Evolutionary conservation across 177 flowering plant species (phyloP), one percentile per base, ranked within the genome.

Genomic region (Vitis hybrid): DNA sequence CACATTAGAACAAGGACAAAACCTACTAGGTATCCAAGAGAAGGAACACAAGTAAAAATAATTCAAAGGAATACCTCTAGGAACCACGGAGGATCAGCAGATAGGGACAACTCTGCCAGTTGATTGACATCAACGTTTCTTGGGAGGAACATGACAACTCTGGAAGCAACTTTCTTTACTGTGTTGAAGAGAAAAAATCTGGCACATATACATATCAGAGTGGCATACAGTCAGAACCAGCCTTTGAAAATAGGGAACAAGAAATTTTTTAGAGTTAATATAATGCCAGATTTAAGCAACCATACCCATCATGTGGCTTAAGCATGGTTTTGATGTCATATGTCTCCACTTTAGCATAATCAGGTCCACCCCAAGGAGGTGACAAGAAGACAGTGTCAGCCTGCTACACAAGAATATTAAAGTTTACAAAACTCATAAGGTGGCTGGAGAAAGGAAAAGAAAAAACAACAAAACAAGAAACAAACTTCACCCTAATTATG

Each of bases 321-420:
- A 92, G 93, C 99, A 93, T 93, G 71, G 90, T 86, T 67, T 75
- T 79, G 60, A 95, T 80, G 73, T 89, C 84, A 66, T 90, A 95
- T 33, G 76, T 82, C 68, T 85, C 69, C 62, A 79, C 85, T 82
- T 84, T 89, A 5, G 83, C 61, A 82, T 95, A 95, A 72, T 88
- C 93, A 76, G 98, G 99, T 62, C 98, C 99, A 13, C 99, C 99
- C 99, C 99, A 95, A 59, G 99, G 99, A 74, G 99, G 99, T 71
- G 99, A 95, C 78, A 93, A 75, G 77, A 90, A 95, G 58, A 88
- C 89, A 1, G 83, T 80, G 54, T 91, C 93, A 55, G 90, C 99
- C 99, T 94, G 92, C 79, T 81, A 61, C 20, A 24, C 50, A 58
- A 54, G 19, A 52, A 76, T 28, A 28, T 60, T 17, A 24, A 19